A percentile compares a stretch with the other conserved stretches of the same genome.
phyloP scores from a whole-genome alignment of 2,329 filamentous ascomycete genomes.

The Aspergillus sergii region DNA sequence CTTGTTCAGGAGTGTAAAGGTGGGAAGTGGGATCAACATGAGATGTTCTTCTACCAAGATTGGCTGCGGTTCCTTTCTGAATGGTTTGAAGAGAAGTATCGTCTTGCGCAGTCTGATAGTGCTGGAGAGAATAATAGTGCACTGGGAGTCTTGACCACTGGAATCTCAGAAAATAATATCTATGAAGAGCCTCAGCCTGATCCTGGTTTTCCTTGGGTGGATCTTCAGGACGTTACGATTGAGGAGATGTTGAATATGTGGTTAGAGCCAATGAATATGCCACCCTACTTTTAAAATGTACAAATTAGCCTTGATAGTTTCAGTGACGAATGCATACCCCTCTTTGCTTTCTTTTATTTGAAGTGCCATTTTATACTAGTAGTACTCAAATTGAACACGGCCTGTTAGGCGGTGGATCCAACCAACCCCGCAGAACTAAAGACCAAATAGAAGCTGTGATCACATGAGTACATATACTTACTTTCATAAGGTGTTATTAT shows the following conservation, averaged over 20 bases:
- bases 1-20: background rate
- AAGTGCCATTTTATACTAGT: background rate
- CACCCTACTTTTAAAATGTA: background rate
- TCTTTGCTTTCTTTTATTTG: background rate
- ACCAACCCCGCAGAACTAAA: background rate
- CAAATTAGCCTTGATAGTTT: background rate
- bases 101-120: background rate
- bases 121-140: background rate
- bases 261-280: background rate
- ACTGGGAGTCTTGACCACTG: background rate
- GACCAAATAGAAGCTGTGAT: background rate
- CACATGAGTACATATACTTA: background rate
- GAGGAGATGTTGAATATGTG: slow-evolving; percentile 4
- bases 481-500: background rate
- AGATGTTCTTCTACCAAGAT: background rate
- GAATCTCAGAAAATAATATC: background rate
- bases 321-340: background rate
- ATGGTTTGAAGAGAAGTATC: background rate
- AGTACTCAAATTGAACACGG: background rate
- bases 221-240: slow-evolving; percentile 5
- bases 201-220: slow-evolving; percentile 3
- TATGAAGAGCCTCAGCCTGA: slow-evolving; percentile 3
- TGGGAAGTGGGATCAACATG: background rate
- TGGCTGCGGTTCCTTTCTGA: background rate
- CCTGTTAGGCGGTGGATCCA: background rate